A percentile compares a stretch with the other conserved stretches of the same genome.
Conservation (phyloP, 768 basidiomycete species). For the Lepiota brunneoincarnata region DNA sequence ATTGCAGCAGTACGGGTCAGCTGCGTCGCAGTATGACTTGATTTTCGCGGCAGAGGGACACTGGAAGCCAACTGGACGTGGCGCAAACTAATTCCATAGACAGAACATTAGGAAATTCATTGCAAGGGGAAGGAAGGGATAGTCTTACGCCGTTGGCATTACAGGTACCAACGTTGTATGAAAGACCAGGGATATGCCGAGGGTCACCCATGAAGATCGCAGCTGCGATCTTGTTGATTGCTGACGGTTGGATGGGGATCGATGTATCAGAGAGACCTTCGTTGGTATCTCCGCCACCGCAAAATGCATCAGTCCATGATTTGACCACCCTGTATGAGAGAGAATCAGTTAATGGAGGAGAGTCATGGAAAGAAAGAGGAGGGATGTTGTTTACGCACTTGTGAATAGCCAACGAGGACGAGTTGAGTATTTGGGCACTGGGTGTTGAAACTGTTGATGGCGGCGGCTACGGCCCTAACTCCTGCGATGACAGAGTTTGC, state of each 20-base stretch:
- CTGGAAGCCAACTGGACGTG: slow-evolving; percentile 29
- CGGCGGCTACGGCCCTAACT: slow-evolving; percentile 25
- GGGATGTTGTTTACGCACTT: slow-evolving; percentile 11
- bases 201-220: slow-evolving; percentile 35
- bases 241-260: slow-evolving; percentile 26
- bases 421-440: slow-evolving; percentile 29
- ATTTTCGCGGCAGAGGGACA: slow-evolving; percentile 27
- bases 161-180: slow-evolving; percentile 32
- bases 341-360: background rate
- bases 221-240: slow-evolving; percentile 28
- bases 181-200: slow-evolving; percentile 26
- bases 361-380: too few species aligned
- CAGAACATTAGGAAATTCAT: background rate
- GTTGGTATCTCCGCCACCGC: slow-evolving; percentile 31
- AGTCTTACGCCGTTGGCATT: slow-evolving; percentile 27
- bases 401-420: slow-evolving; percentile 31
- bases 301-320: slow-evolving; percentile 32
- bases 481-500: slow-evolving; percentile 28
- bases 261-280: slow-evolving; percentile 26
- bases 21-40: slow-evolving; percentile 30
- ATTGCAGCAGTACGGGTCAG: slow-evolving; percentile 33
- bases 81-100: slow-evolving; percentile 23
- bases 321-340: slow-evolving; percentile 26
- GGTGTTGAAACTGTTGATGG: slow-evolving; percentile 30
- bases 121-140: background rate